phyloP scores from a whole-genome alignment of 495 filamentous ascomycete genomes.

The Hypomontagnella submonticulosa region DNA sequence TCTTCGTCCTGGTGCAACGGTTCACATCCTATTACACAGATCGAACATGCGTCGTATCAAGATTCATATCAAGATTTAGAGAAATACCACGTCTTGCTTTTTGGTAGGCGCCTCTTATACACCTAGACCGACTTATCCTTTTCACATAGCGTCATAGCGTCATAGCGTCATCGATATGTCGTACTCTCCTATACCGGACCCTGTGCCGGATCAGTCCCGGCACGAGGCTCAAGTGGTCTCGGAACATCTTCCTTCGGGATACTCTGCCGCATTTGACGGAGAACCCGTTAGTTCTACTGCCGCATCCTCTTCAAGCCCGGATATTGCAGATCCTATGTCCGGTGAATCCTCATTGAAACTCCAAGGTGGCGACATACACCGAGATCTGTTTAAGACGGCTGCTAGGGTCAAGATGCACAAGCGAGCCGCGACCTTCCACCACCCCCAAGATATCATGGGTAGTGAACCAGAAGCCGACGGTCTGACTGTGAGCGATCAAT shows the following conservation, averaged over 20 bases:
- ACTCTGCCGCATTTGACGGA: constrained; percentile 56
- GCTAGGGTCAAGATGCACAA: constrained; percentile 61
- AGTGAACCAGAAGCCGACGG: constrained; percentile 40
- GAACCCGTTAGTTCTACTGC: constrained; percentile 35
- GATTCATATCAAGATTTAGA: constrained; percentile 4
- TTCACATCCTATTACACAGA: neutral
- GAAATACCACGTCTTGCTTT: neutral
- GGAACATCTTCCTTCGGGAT: constrained; percentile 59
- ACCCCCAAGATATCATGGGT: constrained; percentile 46
- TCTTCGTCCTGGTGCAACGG: constrained; percentile 2
- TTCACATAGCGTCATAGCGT: neutral
- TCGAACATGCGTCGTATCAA: constrained; percentile 21
- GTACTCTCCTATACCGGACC: constrained; percentile 30
- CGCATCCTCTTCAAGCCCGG: constrained; percentile 50
- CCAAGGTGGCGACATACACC: constrained; percentile 75
- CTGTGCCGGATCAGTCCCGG: constrained; percentile 35
- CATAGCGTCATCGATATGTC: constrained; percentile 15
- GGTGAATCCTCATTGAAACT: constrained; percentile 69
- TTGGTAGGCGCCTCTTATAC: neutral
- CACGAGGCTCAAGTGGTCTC: constrained; percentile 53
- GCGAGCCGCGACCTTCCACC: constrained; percentile 69
- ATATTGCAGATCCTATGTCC: constrained; percentile 43
- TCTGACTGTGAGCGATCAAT: constrained; percentile 61
- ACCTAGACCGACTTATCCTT: constrained; percentile 5
- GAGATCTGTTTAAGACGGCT: constrained; percentile 72